Evolutionary conservation across 768 basidiomycete genomes (phyloP).

Genomic region (Coprinopsis strossmayeri): DNA sequence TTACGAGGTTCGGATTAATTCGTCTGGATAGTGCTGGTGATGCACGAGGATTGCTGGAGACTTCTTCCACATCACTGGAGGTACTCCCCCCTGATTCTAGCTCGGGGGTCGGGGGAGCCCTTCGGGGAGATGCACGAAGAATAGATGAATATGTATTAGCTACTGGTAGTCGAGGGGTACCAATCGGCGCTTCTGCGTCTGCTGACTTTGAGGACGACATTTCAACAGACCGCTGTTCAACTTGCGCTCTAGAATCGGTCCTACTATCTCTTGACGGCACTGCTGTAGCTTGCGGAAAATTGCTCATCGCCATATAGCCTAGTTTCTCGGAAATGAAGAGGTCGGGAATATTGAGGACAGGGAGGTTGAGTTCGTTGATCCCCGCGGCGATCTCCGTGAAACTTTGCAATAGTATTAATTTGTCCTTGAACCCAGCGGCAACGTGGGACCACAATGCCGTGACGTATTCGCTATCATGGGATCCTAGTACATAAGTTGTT

Average conservation of each 20-base stretch:
- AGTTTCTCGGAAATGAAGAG: constrained; percentile 59
- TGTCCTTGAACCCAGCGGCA: constrained; percentile 57
- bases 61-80: constrained; percentile 40
- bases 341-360: constrained; percentile 44
- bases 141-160: not conserved
- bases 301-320: constrained; percentile 9
- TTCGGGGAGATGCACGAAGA: not conserved
- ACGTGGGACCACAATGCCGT: constrained; percentile 55
- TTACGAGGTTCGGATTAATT: constrained; percentile 48
- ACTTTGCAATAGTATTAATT: constrained; percentile 58
- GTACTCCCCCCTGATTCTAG: constrained; percentile 30
- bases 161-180: not conserved
- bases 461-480: constrained; percentile 70
- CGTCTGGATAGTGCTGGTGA: constrained; percentile 30
- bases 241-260: no score
- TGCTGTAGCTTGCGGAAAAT: not conserved
- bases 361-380: constrained; percentile 51
- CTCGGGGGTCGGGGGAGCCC: constrained; percentile 1
- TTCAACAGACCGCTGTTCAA: not conserved
- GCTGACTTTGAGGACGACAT: not conserved
- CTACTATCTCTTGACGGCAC: no score
- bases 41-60: constrained; percentile 19
- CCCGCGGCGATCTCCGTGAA: constrained; percentile 56
- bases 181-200: not conserved
- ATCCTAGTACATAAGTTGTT: constrained; percentile 33